phyloP scores from a whole-genome alignment of 768 basidiomycete species.

The Rhizopogon sp. region DNA sequence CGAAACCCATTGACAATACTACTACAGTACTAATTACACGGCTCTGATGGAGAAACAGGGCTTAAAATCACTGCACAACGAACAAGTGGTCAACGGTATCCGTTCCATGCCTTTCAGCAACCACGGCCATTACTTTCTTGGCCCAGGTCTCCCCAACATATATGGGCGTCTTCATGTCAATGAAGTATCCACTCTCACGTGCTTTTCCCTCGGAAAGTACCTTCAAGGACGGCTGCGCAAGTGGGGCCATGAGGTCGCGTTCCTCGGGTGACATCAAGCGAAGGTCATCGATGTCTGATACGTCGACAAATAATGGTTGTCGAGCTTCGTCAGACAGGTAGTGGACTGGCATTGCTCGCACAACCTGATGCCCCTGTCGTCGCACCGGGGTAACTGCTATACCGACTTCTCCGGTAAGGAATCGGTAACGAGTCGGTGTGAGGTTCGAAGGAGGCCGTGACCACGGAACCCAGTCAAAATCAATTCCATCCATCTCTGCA shows the following conservation, averaged over 20 bases:
- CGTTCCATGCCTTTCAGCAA: neutral
- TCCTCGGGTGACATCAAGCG: neutral
- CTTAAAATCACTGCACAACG: neutral
- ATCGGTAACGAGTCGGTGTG: neutral
- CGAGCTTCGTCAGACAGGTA: constrained; percentile 3
- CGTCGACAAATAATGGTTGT: constrained; percentile 1
- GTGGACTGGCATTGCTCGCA: neutral
- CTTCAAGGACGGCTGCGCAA: neutral
- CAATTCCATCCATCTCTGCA: neutral
- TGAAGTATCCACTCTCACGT: neutral
- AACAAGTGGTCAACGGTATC: neutral
- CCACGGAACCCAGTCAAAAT: constrained; percentile 3
- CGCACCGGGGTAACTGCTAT: neutral
- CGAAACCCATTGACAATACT: no score
- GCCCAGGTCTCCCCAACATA: constrained; percentile 5
- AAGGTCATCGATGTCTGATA: neutral
- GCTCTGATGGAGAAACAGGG: no score
- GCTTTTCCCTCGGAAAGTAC: neutral
- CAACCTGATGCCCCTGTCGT: no score
- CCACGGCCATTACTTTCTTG: neutral
- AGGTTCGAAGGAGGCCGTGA: neutral
- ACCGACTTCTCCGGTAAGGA: neutral
- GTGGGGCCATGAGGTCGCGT: constrained; percentile 1
- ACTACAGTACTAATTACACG: no score
- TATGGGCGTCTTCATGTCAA: neutral